Evolutionary conservation across 2,329 filamentous ascomycete genomes (phyloP), one percentile per base, ranked within the genome.

Genomic region (Purpureocillium takamizusanense): DNA sequence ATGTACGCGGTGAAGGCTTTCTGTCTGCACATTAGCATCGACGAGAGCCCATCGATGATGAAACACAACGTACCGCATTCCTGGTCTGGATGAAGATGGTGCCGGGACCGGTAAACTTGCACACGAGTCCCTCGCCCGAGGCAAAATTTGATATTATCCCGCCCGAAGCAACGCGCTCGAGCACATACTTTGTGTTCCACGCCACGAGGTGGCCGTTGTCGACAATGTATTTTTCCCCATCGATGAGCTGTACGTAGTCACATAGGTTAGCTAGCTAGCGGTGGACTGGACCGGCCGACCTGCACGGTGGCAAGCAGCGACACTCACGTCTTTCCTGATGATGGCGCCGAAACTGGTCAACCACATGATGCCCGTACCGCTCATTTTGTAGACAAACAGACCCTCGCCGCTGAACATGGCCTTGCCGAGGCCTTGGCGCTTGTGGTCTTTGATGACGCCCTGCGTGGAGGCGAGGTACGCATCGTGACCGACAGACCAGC

Each of bases 361-460:
- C 86, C 90, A 98, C 31, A 95, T 55, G 28, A 97, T 66, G 0
- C 92, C 92, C 7, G 70, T 74, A 0, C 90, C 90, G 12, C 70
- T 76, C 9, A 97, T 83, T 59, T 86, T 89, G 61, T 94, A 94
- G 10, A 95, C 79, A 60, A 88, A 97, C 21, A 95, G 56, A 0
- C 92, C 92, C 60, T 97, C 92, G 1, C 92, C 92, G 15, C 81
- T 88, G 60, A 98, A 97, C 61, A 97, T 85, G 15, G 86, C 88
- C 60, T 97, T 97, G 42, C 82, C 76, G 16, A 98, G 63, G 1
- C 85, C 78, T 58, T 97, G 92, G 28, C 79, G 76, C 65, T 95
- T 89, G 55, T 87, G 86, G 42, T 95, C 85, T 50, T 87, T 90
- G n/a, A 78, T 58, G 10, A 97, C 76, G n/a, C 86, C 87, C 53